phyloP scores from a whole-genome alignment of 2,329 filamentous ascomycete species.

The Fusarium devonianum region DNA sequence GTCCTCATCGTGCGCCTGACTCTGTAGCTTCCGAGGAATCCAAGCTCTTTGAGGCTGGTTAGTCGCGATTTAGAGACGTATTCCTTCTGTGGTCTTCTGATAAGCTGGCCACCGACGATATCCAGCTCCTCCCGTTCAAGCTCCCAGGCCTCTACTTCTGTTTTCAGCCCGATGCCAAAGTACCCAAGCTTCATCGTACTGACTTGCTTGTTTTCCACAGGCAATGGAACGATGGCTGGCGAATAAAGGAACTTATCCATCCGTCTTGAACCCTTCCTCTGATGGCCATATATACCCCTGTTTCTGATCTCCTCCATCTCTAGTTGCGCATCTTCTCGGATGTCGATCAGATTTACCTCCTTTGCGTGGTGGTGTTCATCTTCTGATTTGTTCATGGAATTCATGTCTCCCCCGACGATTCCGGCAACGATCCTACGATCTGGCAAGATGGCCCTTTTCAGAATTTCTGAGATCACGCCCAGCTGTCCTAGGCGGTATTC shows the following conservation, averaged over 20 bases:
- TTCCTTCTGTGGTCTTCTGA: background rate
- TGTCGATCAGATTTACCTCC: background rate
- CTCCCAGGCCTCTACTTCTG: slow-evolving; percentile 3
- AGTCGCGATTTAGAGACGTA: background rate
- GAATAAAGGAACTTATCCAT: slow-evolving; percentile 17
- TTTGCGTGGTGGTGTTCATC: background rate
- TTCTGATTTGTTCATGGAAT: slow-evolving; percentile 4
- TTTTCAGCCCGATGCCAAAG: slow-evolving; percentile 3
- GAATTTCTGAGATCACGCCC: slow-evolving; percentile 2
- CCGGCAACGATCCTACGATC: background rate
- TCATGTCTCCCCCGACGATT: slow-evolving; percentile 19
- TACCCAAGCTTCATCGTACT: background rate
- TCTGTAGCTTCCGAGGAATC: background rate
- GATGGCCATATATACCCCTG: background rate
- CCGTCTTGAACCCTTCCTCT: background rate
- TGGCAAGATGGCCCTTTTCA: background rate
- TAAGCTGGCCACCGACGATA: background rate
- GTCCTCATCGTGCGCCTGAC: background rate
- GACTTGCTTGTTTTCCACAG: background rate
- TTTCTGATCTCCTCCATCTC: background rate
- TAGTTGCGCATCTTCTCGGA: background rate
- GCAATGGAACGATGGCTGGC: background rate
- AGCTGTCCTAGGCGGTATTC: slow-evolving; percentile 2
- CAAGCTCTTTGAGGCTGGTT: background rate
- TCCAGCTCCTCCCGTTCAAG: slow-evolving; percentile 1